Evolutionary conservation across 108 stramenopile genomes (phyloP).

Genomic region (Fistulifera solaris): DNA sequence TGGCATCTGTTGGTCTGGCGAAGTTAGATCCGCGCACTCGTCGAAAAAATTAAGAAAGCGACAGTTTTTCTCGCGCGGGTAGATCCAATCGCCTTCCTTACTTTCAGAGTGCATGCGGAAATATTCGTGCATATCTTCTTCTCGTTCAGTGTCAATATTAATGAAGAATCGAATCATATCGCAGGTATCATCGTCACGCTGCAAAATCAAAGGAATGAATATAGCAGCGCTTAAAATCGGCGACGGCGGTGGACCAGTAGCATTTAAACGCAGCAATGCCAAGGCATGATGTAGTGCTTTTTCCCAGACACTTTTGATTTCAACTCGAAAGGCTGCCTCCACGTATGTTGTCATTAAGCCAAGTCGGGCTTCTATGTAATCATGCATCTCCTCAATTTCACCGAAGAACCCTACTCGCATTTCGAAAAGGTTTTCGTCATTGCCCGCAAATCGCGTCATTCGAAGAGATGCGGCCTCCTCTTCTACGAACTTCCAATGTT

Average conservation of each 20-base stretch:
- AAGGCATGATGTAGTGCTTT: too few relatives aligned
- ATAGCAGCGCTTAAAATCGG: background rate
- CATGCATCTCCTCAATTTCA: too few relatives aligned
- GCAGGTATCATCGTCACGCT: background rate
- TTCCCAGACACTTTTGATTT: too few relatives aligned
- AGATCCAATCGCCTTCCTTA: background rate
- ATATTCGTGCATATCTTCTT: background rate
- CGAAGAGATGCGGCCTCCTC: too few relatives aligned
- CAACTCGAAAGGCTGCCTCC: too few relatives aligned
- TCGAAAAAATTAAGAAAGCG: background rate
- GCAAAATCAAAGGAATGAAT: background rate
- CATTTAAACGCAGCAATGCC: too few relatives aligned
- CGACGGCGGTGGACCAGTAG: too few relatives aligned
- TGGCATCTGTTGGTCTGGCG: background rate
- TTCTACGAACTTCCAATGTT: too few relatives aligned
- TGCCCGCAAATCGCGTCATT: too few relatives aligned
- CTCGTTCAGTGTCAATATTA: background rate
- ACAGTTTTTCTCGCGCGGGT: background rate
- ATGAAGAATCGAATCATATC: background rate
- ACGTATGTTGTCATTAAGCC: too few relatives aligned
- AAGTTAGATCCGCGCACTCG: background rate
- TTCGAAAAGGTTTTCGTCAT: conserved; percentile 4
- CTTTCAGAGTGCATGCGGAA: too few relatives aligned
- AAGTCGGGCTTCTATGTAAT: too few relatives aligned
- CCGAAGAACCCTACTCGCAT: background rate